Conservation (phyloP, 2,329 filamentous ascomycete genomes). For the Thielaviopsis musarum region DNA sequence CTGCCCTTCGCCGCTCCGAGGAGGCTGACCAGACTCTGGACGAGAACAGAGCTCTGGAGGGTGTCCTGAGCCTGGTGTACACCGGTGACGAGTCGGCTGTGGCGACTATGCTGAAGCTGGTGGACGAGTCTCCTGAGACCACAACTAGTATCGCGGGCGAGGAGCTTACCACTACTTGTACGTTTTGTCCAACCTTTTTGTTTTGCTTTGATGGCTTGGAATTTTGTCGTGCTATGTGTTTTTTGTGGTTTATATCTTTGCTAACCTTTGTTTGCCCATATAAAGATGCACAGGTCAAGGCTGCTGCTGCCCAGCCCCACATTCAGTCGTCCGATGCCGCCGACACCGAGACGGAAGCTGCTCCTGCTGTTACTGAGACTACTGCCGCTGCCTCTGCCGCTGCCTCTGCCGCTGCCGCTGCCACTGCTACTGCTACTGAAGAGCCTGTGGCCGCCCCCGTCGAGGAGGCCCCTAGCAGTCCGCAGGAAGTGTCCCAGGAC, state of each 20-base stretch:
- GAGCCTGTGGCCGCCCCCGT: not conserved
- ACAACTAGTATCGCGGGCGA: slow-evolving; percentile 49
- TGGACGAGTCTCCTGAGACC: slow-evolving; percentile 51
- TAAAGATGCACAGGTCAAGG: slow-evolving; percentile 24
- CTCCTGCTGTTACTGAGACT: slow-evolving; percentile 9
- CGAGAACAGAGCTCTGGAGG: slow-evolving; percentile 68
- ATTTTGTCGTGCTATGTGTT: not conserved
- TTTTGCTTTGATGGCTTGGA: not conserved
- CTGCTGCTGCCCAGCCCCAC: slow-evolving; percentile 34
- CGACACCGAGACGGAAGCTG: slow-evolving; percentile 15
- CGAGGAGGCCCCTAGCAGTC: not conserved
- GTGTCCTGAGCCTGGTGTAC: slow-evolving; percentile 62
- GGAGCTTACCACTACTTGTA: slow-evolving; percentile 54
- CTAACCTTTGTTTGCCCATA: slow-evolving; percentile 13
- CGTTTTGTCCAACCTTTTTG: slow-evolving; percentile 19
- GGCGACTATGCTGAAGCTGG: slow-evolving; percentile 57
- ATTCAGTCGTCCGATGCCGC: slow-evolving; percentile 24
- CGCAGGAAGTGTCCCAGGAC: not conserved
- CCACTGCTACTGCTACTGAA: not conserved
- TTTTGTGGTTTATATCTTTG: not conserved
- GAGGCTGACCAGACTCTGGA: slow-evolving; percentile 47
- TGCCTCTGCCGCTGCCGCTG: not conserved
- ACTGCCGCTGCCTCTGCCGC: no score
- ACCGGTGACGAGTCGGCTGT: slow-evolving; percentile 61
- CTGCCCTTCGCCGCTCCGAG: slow-evolving; percentile 57